Evolutionary conservation across 2,329 filamentous ascomycete genomes (phyloP).

Genomic region (Epichloe uncinata): DNA sequence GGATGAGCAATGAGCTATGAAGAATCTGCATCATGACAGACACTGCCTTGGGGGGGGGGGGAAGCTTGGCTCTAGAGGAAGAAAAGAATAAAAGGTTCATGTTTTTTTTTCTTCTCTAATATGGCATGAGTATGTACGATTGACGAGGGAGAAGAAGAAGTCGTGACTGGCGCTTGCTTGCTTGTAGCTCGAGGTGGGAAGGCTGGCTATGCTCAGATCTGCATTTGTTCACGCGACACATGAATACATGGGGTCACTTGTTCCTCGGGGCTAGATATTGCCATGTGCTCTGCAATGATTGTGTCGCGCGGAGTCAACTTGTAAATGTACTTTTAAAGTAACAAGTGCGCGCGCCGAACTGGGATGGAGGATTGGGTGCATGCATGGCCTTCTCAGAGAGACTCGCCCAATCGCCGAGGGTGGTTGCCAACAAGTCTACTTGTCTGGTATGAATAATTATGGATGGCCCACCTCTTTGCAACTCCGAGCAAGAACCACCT

Average conservation of each 20-base stretch:
- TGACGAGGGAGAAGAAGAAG: background rate
- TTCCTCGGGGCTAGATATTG: background rate
- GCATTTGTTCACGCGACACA: background rate
- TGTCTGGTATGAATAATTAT: too few species aligned
- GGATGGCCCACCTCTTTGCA: too few species aligned
- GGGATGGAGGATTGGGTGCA: too few species aligned
- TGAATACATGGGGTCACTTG: background rate
- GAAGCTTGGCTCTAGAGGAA: background rate
- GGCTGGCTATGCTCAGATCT: background rate
- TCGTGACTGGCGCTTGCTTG: background rate
- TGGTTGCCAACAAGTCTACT: too few species aligned
- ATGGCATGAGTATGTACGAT: background rate
- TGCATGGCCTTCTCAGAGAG: too few species aligned
- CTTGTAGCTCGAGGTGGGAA: background rate
- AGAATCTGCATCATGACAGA: background rate
- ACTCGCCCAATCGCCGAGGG: too few species aligned
- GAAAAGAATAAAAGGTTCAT: background rate
- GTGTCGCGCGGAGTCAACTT: background rate
- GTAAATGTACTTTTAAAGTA: too few species aligned
- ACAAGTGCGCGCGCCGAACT: too few species aligned
- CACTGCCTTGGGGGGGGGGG: background rate
- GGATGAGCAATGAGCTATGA: background rate
- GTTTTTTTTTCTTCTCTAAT: background rate
- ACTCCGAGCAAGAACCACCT: slow-evolving; percentile 5
- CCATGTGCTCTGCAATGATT: background rate